A percentile compares a stretch with the other conserved stretches of the same genome.
Conservation (phyloP, 352 stramenopile genomes). For the Aphanomyces astaci region DNA sequence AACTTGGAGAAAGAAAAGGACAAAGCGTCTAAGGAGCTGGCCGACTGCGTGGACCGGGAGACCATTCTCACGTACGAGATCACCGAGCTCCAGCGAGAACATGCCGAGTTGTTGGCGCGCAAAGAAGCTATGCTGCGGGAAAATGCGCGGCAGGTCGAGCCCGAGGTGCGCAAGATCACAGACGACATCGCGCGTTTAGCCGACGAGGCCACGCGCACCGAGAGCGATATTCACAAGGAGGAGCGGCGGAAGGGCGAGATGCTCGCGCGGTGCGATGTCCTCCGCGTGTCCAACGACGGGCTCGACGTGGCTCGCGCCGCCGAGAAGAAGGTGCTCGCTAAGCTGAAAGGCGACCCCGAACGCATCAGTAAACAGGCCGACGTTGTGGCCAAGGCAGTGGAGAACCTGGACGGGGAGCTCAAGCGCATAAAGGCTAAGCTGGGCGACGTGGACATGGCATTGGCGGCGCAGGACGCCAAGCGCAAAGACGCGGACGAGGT, state of each 20-base stretch:
- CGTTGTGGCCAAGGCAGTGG: constrained; percentile 72
- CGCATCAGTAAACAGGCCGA: constrained; percentile 80
- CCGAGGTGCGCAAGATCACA: constrained; percentile 66
- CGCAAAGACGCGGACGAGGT: constrained; percentile 70
- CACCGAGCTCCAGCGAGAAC: constrained; percentile 76
- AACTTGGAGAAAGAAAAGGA: constrained; percentile 78
- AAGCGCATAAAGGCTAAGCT: constrained; percentile 36
- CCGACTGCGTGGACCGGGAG: constrained; percentile 69
- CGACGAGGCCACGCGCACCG: constrained; percentile 60
- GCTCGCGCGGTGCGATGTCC: constrained; percentile 45
- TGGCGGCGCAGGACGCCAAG: constrained; percentile 43
- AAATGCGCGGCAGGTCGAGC: constrained; percentile 77
- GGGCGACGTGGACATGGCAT: constrained; percentile 32
- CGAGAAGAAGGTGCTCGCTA: constrained; percentile 52
- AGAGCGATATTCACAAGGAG: constrained; percentile 66
- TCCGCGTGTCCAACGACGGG: constrained; percentile 51
- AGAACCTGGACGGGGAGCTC: constrained; percentile 62
- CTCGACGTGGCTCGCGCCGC: constrained; percentile 39
- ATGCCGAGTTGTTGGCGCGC: constrained; percentile 55
- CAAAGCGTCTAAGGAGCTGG: constrained; percentile 61
- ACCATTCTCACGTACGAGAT: constrained; percentile 82
- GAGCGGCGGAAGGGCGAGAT: constrained; percentile 54
- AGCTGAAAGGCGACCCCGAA: constrained; percentile 69
- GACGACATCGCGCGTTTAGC: constrained; percentile 52
- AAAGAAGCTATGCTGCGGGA: constrained; percentile 70